Evolutionary conservation across 352 stramenopile species (phyloP), one percentile per base, ranked within the genome.

Genomic region (Globisporangium solare): DNA sequence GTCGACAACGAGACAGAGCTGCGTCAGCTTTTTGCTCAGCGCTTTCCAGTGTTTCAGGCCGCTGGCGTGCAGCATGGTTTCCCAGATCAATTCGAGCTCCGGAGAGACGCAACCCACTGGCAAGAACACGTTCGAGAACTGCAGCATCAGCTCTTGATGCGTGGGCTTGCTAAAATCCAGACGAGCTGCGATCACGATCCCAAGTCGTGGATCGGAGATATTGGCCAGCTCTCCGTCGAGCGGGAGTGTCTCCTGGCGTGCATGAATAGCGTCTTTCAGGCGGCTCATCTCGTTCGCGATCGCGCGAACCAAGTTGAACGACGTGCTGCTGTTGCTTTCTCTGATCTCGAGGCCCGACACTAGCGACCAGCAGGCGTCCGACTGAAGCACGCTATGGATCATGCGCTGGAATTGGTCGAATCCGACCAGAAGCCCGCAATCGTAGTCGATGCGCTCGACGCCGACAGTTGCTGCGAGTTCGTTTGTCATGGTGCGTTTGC

Each of bases 401-500:
- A 83, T 54, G 20, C 67, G 63, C 35, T 68, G 67, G 13, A 86
- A 79, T 20, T 78, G 64, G 6, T 61, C 60, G 22, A 68, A 63
- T 1, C 65, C 64, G 14, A 83, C 45, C 6, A 55, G 55, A 15
- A 71, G 69, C 0, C 60, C 74, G 50, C 63, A 84, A 24, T 74
- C 60, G 24, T 77, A 76, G 6, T 66, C 54, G 0, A 85, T 51
- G 12, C 67, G 67, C 47, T 86, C 77, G 21, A 67, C 58, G 0
- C 77, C 77, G 53, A 77, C 66, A 39, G 76, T 73, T 15, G 64
- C 57, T 3, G 73, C 68, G n/a, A 86, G 54, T 27, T 86, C 75
- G 8, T 60, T 61, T 6, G 76, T 32, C 14, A 88, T 53, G 15
- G 73, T 78, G 32, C 68, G 61, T 52, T 88, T 86, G 8, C 77